Evolutionary conservation across 2,329 filamentous ascomycete species (phyloP), one percentile per base, ranked within the genome.

Genomic region (Sporothrix sp.): DNA sequence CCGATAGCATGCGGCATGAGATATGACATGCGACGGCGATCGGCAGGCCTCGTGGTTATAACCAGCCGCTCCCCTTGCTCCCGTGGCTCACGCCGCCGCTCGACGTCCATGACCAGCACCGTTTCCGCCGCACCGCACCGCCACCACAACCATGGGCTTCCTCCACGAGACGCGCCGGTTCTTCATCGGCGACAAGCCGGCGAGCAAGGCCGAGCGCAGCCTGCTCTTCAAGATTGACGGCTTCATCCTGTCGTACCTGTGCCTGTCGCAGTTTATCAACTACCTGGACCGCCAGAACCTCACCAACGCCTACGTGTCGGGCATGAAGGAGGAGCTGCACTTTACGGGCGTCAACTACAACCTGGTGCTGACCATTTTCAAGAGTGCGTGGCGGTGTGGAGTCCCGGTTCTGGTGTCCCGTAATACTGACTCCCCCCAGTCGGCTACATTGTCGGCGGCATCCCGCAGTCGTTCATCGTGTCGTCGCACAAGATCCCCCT

Each of bases 161-260:
- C 20, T 37, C 5, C 21, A 46, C 32, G 43, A 46, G 20, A 18
- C 32, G 3, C 43, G 43, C 43, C 43, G 43, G n/a, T 37, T 46
- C 30, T 46, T 46, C 21, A 46, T 46, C 21, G 32, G 43, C 32
- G 43, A 46, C 14, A 46, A 46, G 45, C 45, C 45, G n/a, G 23
- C 33, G 0, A 20, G 33, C 16, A 36, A 42, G 20, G 35, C 42
- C 13, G 20, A 58, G 71, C 20, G 56, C 9, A 54, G 46, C 33
- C 49, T 54, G n/a, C 23, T 54, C 16, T 28, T 40, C 21, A 54
- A 52, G 36, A 43, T 47, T 33, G 78, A 82, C 60, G 79, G 79
- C 58, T 81, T 81, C 63, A 81, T 81, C 57, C 62, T 82, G 43
- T 77, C 74, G 0, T 82, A 80, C 58, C 81, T 78, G 61, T 82